Evolutionary conservation across 768 basidiomycete genomes (phyloP).

Genomic region (Ramaria rubella): DNA sequence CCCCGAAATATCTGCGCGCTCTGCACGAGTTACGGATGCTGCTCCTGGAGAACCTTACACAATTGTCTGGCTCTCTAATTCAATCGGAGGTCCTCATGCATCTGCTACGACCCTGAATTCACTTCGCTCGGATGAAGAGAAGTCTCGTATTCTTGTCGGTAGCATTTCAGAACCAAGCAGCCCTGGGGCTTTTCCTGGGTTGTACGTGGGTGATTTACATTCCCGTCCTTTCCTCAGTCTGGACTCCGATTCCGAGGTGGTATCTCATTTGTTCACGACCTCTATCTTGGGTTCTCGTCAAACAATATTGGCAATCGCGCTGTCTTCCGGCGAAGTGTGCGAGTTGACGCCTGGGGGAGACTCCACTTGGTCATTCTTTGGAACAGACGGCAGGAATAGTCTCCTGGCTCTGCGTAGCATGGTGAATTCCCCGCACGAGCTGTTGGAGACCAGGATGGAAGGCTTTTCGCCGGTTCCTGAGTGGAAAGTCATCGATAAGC

Average conservation of each 20-base stretch:
- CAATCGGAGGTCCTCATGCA: constrained; percentile 52
- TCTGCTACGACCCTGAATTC: constrained; percentile 47
- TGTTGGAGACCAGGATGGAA: constrained; percentile 40
- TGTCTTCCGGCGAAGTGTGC: constrained; percentile 33
- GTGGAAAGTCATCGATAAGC: constrained; percentile 40
- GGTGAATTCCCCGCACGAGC: constrained; percentile 38
- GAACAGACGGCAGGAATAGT: constrained; percentile 37
- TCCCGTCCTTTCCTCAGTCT: constrained; percentile 33
- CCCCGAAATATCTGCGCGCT: constrained; percentile 45
- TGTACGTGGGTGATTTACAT: constrained; percentile 49
- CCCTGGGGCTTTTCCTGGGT: constrained; percentile 55
- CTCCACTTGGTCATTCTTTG: constrained; percentile 48
- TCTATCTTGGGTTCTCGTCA: constrained; percentile 50
- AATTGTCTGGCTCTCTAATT: constrained; percentile 50
- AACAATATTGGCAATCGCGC: constrained; percentile 42
- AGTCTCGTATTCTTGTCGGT: constrained; percentile 32
- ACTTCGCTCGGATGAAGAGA: constrained; percentile 27
- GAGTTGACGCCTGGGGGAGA: constrained; percentile 38
- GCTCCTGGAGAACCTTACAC: constrained; percentile 16
- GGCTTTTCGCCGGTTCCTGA: constrained; percentile 13
- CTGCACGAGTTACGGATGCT: constrained; percentile 40
- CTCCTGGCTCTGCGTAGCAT: constrained; percentile 48
- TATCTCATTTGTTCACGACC: constrained; percentile 32
- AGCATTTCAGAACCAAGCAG: constrained; percentile 33
- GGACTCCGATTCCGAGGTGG: not conserved